A percentile compares a stretch with the other conserved stretches of the same genome.
These are phyloP conservation scores for Suhomyces guaymorum DNA, from an alignment of 1,139 yeast species.

Conservation along the genomic window DNA sequence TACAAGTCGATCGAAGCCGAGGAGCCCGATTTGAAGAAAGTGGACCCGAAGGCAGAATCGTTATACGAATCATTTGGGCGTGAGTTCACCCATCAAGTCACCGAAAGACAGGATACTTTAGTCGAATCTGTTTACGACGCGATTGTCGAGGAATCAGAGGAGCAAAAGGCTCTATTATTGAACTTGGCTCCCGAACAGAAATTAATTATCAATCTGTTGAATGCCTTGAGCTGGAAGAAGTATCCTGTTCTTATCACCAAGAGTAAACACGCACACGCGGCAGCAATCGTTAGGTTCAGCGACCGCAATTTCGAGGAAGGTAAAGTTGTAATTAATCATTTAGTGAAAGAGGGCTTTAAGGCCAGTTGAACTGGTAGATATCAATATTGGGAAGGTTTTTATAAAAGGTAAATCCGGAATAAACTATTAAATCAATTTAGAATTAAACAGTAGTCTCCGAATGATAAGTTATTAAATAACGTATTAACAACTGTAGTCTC, in stretches of 20 bases:
- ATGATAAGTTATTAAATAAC: no score
- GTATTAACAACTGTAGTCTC: no score
- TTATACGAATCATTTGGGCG: conserved; percentile 19
- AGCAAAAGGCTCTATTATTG: conserved; percentile 17
- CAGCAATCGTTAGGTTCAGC: conserved; percentile 67
- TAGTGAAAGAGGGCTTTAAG: conserved; percentile 39
- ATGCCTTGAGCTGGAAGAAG: conserved; percentile 64
- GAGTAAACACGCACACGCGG: conserved; percentile 75
- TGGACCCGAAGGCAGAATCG: conserved; percentile 10
- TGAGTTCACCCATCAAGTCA: conserved; percentile 15
- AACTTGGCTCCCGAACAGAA: conserved; percentile 46
- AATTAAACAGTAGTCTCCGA: no score
- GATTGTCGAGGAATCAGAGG: conserved; percentile 31
- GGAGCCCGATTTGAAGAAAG: conserved; percentile 7
- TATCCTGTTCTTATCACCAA: conserved; percentile 67
- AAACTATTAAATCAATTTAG: no score
- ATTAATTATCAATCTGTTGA: conserved; percentile 56
- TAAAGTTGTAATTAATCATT: conserved; percentile 62
- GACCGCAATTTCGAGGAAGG: conserved; percentile 66
- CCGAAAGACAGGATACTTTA: conserved; percentile 24
- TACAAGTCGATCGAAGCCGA: conserved; percentile 22
- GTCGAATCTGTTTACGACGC: conserved; percentile 65
- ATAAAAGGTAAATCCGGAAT: no score
- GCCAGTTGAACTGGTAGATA: no score
- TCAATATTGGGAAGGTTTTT: no score